These are phyloP conservation scores for Aureobasidium namibiae DNA, from an alignment of 2,329 filamentous ascomycete genomes.

Conservation along the genomic window DNA sequence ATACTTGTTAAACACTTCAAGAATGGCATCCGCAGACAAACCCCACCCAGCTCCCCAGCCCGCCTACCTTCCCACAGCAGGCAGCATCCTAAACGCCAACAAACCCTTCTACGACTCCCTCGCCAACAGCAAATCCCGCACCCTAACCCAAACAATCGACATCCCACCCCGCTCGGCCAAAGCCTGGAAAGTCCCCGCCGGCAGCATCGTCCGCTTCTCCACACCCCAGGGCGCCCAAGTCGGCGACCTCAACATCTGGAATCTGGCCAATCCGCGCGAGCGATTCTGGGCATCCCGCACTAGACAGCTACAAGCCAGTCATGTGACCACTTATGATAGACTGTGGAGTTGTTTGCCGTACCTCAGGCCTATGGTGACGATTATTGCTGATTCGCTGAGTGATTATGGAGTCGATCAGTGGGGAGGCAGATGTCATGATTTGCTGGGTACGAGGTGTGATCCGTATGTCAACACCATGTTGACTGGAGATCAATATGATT, in stretches of 20 bases:
- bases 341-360: slow-evolving; percentile 74
- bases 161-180: slow-evolving; percentile 65
- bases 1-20: not conserved
- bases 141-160: slow-evolving; percentile 34
- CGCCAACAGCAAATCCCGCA: slow-evolving; percentile 18
- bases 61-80: slow-evolving; percentile 24
- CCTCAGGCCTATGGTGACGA: slow-evolving; percentile 65
- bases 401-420: slow-evolving; percentile 34
- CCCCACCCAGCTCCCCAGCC: slow-evolving; percentile 19
- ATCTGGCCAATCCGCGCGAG: slow-evolving; percentile 65
- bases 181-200: slow-evolving; percentile 63
- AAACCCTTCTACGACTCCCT: slow-evolving; percentile 22
- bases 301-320: slow-evolving; percentile 67
- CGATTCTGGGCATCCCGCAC: slow-evolving; percentile 76
- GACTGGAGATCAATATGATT: slow-evolving; percentile 63
- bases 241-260: slow-evolving; percentile 79
- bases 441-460: slow-evolving; percentile 72
- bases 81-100: slow-evolving; percentile 24
- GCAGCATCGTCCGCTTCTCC: slow-evolving; percentile 62
- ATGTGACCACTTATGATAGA: slow-evolving; percentile 63
- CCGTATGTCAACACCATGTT: slow-evolving; percentile 74
- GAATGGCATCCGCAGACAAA: slow-evolving; percentile 7
- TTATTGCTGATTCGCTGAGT: slow-evolving; percentile 55
- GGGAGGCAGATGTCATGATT: slow-evolving; percentile 65
- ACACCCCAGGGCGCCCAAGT: slow-evolving; percentile 74